phyloP scores from a whole-genome alignment of 208 protist species.

The Angomonas ambiguus region DNA sequence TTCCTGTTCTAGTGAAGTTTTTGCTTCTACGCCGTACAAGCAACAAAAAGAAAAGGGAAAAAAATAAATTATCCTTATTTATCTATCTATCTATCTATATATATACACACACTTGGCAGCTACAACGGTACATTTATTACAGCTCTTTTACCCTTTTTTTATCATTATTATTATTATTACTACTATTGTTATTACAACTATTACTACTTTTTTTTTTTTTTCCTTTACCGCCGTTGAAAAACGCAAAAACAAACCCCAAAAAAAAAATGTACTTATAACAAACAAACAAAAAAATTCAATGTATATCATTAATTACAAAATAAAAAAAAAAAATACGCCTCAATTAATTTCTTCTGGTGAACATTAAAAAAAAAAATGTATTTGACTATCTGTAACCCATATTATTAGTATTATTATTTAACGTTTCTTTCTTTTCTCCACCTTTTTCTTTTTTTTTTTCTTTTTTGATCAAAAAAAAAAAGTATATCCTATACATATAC shows the following conservation, averaged over 20 bases:
- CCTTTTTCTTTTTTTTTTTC: constrained; percentile 15
- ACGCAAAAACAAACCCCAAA: background rate
- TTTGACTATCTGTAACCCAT: too few species aligned
- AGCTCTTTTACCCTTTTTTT: background rate
- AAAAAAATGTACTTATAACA: too few species aligned
- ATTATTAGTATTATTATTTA: too few species aligned
- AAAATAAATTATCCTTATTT: background rate
- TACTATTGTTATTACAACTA: background rate
- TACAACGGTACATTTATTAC: background rate
- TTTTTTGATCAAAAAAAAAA: background rate
- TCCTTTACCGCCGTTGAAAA: background rate
- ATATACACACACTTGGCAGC: too few species aligned
- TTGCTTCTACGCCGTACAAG: too few species aligned
- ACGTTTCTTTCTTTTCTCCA: constrained; percentile 7
- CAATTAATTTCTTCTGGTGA: too few species aligned
- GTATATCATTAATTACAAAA: too few species aligned
- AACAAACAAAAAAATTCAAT: too few species aligned
- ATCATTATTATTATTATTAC: background rate
- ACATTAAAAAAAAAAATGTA: too few species aligned
- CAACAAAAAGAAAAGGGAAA: background rate
- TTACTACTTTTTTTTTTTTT: constrained; percentile 15
- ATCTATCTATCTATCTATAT: background rate
- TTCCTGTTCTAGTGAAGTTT: too few species aligned
- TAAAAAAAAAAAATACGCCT: too few species aligned
- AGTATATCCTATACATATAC: too few species aligned